Conservation (phyloP, 768 basidiomycete genomes). For the Agrocybe chaxingu region DNA sequence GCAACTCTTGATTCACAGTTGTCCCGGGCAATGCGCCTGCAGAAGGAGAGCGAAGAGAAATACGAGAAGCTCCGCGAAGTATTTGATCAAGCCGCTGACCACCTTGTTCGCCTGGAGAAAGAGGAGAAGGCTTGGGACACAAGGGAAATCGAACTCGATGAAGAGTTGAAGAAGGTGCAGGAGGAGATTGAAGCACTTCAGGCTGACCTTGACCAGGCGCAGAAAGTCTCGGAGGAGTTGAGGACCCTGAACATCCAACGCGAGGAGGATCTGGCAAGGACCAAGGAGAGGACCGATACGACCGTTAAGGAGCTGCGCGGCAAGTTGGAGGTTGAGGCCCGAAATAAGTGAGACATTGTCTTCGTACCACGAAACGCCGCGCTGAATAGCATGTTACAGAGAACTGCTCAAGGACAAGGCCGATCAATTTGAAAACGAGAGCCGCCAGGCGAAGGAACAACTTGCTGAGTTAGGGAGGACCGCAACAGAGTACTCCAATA, state of each 20-base stretch:
- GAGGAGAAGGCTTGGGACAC: conserved; percentile 67
- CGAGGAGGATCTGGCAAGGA: conserved; percentile 74
- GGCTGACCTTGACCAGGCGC: conserved; percentile 57
- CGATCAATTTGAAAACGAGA: conserved; percentile 62
- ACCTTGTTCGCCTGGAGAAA: conserved; percentile 76
- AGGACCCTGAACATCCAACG: conserved; percentile 64
- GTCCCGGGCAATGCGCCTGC: conserved; percentile 70
- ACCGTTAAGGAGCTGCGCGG: conserved; percentile 65
- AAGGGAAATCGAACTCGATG: conserved; percentile 62
- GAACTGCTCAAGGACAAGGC: conserved; percentile 59
- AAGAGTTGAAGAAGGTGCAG: conserved; percentile 55
- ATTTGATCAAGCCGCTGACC: conserved; percentile 84
- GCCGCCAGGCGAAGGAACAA: conserved; percentile 72
- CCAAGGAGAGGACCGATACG: conserved; percentile 72
- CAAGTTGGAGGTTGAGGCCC: conserved; percentile 63
- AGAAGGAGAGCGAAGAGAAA: conserved; percentile 80
- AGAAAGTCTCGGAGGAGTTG: conserved; percentile 66
- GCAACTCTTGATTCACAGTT: conserved; percentile 85
- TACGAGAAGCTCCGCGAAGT: conserved; percentile 65
- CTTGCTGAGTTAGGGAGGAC: conserved; percentile 75
- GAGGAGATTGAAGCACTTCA: conserved; percentile 57
- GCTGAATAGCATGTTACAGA: conserved; percentile 33
- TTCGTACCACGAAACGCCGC: background rate
- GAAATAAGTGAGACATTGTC: conserved; percentile 50
- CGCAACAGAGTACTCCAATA: conserved; percentile 68